A percentile compares a stretch with the other conserved stretches of the same genome.
Conservation (phyloP, 805 yeast species). For the Scheffersomyces spartinae region DNA sequence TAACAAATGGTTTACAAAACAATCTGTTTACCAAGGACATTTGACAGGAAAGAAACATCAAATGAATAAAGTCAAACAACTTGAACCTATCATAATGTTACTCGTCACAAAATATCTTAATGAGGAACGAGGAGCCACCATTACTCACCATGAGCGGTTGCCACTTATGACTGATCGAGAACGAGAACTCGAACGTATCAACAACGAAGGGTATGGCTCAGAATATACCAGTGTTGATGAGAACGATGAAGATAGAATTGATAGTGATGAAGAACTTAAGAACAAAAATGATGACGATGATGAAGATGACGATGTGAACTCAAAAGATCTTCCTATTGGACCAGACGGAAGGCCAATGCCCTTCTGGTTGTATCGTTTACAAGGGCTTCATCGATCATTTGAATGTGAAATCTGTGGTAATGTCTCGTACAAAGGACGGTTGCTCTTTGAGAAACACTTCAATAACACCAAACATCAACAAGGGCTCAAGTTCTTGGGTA, state of each 20-base stretch:
- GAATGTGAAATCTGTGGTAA: conserved; percentile 85
- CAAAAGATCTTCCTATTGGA: conserved; percentile 57
- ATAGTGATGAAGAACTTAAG: conserved; percentile 10
- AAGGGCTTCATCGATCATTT: conserved; percentile 67
- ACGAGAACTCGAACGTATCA: conserved; percentile 38
- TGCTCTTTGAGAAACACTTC: conserved; percentile 66
- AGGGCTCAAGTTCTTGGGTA: conserved; percentile 68
- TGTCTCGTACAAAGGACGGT: conserved; percentile 58
- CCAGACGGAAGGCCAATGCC: conserved; percentile 91
- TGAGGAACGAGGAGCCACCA: conserved; percentile 37
- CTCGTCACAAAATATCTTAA: conserved; percentile 14
- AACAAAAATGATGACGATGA: conserved; percentile 20
- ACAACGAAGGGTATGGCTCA: conserved; percentile 23
- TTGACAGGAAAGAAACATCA: conserved; percentile 65
- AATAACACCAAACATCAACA: conserved; percentile 54
- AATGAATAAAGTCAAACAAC: conserved; percentile 2
- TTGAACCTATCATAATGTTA: conserved; percentile 1
- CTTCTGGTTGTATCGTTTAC: conserved; percentile 81
- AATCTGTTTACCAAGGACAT: conserved; percentile 59
- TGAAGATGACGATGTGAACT: conserved; percentile 16
- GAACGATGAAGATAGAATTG: conserved; percentile 11
- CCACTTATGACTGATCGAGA: conserved; percentile 64
- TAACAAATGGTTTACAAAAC: conserved; percentile 48
- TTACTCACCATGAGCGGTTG: conserved; percentile 50
- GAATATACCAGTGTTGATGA: conserved; percentile 29